Base-by-base conservation (phyloP, 1,284 basidiomycete species). In the Cerrena zonata region DNA sequence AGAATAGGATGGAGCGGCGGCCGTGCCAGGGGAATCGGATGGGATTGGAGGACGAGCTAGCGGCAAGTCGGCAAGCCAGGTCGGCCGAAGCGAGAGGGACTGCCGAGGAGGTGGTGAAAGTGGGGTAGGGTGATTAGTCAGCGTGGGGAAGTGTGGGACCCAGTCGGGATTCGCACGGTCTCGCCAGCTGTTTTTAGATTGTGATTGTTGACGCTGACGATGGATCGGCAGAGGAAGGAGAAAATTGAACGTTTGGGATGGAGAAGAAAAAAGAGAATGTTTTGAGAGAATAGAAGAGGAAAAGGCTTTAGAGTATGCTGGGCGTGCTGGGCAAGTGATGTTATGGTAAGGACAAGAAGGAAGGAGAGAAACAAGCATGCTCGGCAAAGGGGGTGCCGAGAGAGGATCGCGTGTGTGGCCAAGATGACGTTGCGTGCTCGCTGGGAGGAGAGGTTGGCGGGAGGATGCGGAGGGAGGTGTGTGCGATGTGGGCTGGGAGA, bases 311-410 rank as follows among this genome's bases (percentile, higher is more conserved):
- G 42, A 10, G 23, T 22, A 44, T 22, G 39, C 24, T 24, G 24
- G 24, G 48, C 48, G 37, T n/a, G 39, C 22, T 49, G 38, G 38
- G 38, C 30, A 27, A 11, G 48, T 22, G 39, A 40, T 18, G 34
- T n/a, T 34, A 7, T 34, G 30, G 30, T 34, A 34, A 34, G 15
- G 30, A 7, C 30, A 34, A 34, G 30, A 7, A 15, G 22, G 10
- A 30, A 10, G 22, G 21, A 19, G 4, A 37, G 19, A 41, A 37
- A 43, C 48, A 19, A 42, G 48, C 21, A 42, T 13, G 15, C 18
- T 30, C 49, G 49, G 49, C 43, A 45, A 19, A 18, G 42, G 30
- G 21, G 26, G 21, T 19, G 49, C 25, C 49, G 42, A 10, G 26
- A 27, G 19, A 34, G 43, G 22, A 36, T 24, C 22, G 47, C 21